phyloP scores from a whole-genome alignment of 371 early-diverging fungal species.

The Cokeromyces recurvatus region DNA sequence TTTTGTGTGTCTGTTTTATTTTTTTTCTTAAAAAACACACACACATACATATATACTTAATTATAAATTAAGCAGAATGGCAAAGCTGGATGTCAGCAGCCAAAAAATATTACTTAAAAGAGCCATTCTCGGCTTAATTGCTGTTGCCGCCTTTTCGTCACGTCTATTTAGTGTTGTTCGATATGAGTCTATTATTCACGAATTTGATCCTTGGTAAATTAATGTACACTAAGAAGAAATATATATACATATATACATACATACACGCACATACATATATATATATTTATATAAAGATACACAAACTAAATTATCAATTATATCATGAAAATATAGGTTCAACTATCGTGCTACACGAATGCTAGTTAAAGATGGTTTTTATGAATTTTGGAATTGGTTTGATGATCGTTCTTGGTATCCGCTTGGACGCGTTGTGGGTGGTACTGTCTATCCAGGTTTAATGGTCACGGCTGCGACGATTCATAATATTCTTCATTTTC shows the following conservation, averaged over 20 bases:
- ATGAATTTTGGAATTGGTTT: constrained; percentile 99
- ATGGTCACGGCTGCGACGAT: constrained; percentile 97
- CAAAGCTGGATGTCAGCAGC: constrained; percentile 47
- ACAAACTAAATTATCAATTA: not conserved
- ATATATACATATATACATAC: not conserved
- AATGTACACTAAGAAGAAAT: too few relatives aligned
- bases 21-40: too few relatives aligned
- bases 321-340: constrained; percentile 66
- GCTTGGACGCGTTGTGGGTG: constrained; percentile 97
- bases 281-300: not conserved
- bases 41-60: too few relatives aligned
- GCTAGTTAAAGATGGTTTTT: constrained; percentile 92
- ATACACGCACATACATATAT: too few relatives aligned
- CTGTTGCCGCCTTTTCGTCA: constrained; percentile 83
- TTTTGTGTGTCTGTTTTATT: too few relatives aligned
- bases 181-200: constrained; percentile 97
- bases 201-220: constrained; percentile 97
- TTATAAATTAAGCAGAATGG: constrained; percentile 30
- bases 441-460: constrained; percentile 97
- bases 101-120: constrained; percentile 59
- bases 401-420: constrained; percentile 99
- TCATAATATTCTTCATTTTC: constrained; percentile 83
- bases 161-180: constrained; percentile 96
- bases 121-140: constrained; percentile 82
- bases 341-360: constrained; percentile 98